Base-by-base conservation (phyloP, 2,329 filamentous ascomycete genomes). In the Gaeumannomyces tritici region DNA sequence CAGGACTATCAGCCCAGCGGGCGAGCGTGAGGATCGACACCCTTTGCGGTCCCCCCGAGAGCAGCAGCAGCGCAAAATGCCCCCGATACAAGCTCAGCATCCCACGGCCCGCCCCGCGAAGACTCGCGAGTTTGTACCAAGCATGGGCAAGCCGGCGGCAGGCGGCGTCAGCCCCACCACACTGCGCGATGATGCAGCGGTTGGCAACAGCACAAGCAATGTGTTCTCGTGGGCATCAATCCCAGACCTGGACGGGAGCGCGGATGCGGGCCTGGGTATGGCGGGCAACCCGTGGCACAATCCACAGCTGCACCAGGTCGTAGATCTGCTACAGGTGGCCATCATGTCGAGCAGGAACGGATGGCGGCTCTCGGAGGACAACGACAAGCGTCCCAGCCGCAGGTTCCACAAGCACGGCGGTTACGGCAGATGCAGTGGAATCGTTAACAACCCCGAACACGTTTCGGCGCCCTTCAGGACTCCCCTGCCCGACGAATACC, bases 301-400 rank as follows among this genome's bases (percentile, higher is more conserved):
- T n/a, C 78, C 78, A 8, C 76, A 73, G 9, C 61, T 79, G 47
- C 69, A 76, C 55, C 76, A 78, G 66, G 75, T 81, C 70, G 72
- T 76, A 21, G 79, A 80, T 63, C 67, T 74, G 0, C 68, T 82
- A n/a, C 74, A 76, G 56, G 73, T 74, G 6, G 69, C 66, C 11
- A 71, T 80, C 66, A 78, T 80, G 74, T 72, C 71, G 27, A 73
- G 69, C 57, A 67, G 71, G 11, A 64, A 70, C 26, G 42, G 42
- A 51, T 51, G 42, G 42, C 42, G 42, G 42, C 18, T 51, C 7
- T n/a, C 11, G 42, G 42, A 51, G 42, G 42, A 51, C 42, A 24
- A 51, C 21, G 21, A 51, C 18, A 51, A 24, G 21, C 42, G 42
- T 24, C 21, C 18, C 8, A 21, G 42, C 11, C 42, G 42, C n/a